These are phyloP conservation scores for Ophioceras dolichostomum DNA, from an alignment of 2,329 filamentous ascomycete species.

Conservation along the genomic window DNA sequence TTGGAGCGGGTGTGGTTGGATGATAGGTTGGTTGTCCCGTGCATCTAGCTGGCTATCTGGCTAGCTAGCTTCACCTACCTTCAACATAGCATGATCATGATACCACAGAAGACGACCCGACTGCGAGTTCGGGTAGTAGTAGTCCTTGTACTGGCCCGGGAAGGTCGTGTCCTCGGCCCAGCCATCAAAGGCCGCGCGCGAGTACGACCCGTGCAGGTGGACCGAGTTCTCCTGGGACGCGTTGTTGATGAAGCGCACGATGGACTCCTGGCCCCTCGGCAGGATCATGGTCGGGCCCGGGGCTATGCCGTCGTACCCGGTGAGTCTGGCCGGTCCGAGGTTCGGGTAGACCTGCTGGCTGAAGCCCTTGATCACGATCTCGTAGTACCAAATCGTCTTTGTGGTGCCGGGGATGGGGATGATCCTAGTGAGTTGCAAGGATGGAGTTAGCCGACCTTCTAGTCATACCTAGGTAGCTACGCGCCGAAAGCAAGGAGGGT, in stretches of 20 bases:
- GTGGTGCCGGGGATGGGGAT: slow-evolving; percentile 23
- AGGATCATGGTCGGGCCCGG: slow-evolving; percentile 42
- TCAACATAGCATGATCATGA: slow-evolving; percentile 30
- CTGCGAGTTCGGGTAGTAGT: slow-evolving; percentile 48
- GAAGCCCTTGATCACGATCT: slow-evolving; percentile 20
- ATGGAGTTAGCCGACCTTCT: neutral
- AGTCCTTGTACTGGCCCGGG: slow-evolving; percentile 45
- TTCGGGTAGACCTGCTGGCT: slow-evolving; percentile 22
- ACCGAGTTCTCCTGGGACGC: slow-evolving; percentile 28
- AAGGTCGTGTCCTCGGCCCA: slow-evolving; percentile 35
- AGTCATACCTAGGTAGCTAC: too few species aligned
- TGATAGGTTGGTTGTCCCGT: too few species aligned
- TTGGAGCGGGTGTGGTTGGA: too few species aligned
- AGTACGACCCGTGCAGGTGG: slow-evolving; percentile 42
- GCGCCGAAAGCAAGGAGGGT: too few species aligned
- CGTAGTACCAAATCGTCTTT: slow-evolving; percentile 21
- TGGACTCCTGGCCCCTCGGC: slow-evolving; percentile 32
- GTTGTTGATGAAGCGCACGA: slow-evolving; percentile 41
- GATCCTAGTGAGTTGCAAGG: slow-evolving; percentile 7
- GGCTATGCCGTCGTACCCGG: slow-evolving; percentile 40
- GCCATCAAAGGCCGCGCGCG: slow-evolving; percentile 33
- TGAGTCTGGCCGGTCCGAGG: slow-evolving; percentile 16
- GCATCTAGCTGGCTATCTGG: too few species aligned
- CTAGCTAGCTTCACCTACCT: slow-evolving; percentile 10
- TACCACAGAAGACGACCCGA: slow-evolving; percentile 44